phyloP scores from a whole-genome alignment of 352 stramenopile species.

The Phytophthora pistaciae region DNA sequence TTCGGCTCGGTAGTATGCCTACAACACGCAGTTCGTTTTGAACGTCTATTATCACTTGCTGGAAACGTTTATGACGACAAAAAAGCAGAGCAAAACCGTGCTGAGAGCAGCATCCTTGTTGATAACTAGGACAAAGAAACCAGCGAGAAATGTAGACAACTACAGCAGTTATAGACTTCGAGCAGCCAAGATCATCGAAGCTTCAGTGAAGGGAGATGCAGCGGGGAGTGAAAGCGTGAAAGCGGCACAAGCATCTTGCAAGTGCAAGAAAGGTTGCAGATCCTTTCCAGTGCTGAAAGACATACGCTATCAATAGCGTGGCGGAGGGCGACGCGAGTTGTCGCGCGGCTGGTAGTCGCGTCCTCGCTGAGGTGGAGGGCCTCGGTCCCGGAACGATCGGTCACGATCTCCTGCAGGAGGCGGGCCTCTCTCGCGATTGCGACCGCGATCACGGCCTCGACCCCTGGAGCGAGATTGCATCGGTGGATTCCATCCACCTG shows the following conservation, averaged over 20 bases:
- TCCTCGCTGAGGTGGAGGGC: constrained; percentile 36
- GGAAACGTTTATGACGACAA: constrained; percentile 5
- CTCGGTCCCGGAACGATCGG: constrained; percentile 42
- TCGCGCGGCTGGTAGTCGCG: constrained; percentile 40
- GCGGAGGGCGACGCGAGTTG: constrained; percentile 40
- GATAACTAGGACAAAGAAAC: constrained; percentile 35
- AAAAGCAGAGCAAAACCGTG: constrained; percentile 23
- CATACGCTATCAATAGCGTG: constrained; percentile 35
- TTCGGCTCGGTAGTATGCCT: neutral
- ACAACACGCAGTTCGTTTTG: neutral
- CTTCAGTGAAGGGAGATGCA: constrained; percentile 14
- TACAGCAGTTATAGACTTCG: neutral
- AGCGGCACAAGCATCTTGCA: neutral
- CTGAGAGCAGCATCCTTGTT: constrained; percentile 25
- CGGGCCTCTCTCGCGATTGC: constrained; percentile 44
- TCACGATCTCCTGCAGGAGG: constrained; percentile 35
- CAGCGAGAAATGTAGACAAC: constrained; percentile 9
- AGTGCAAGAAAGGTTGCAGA: constrained; percentile 11
- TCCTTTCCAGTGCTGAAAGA: constrained; percentile 17
- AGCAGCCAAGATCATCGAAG: constrained; percentile 6
- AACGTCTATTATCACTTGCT: neutral
- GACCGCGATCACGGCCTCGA: constrained; percentile 58
- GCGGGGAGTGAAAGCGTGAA: constrained; percentile 12
- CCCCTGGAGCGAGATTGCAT: constrained; percentile 45
- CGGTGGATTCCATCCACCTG: constrained; percentile 32